Evolutionary conservation across 345 rosid genomes (phyloP).

Genomic region (Laguncularia racemosa): DNA sequence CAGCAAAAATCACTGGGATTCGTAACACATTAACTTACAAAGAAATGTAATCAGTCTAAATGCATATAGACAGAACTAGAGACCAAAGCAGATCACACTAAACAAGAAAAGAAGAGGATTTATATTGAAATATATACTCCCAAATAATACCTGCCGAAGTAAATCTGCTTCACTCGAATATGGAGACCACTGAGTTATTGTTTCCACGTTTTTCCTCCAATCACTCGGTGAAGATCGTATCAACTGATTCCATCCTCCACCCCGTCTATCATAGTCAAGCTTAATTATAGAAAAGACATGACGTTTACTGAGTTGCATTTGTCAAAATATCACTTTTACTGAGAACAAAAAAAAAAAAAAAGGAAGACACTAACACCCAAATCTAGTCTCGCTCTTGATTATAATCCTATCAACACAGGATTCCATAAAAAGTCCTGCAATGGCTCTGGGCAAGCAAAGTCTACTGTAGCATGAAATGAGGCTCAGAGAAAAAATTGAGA

Average conservation of each 20-base stretch:
- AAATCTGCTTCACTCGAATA: conserved; percentile 71
- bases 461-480: no score
- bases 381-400: not conserved
- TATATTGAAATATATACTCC: no score
- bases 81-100: not conserved
- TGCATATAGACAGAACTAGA: no score
- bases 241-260: conserved; percentile 49
- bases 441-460: no score
- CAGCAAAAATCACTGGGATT: no score
- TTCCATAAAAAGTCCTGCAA: no score
- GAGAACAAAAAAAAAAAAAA: not conserved
- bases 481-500: no score
- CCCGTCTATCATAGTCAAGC: conserved; percentile 72
- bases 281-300: conserved; percentile 7
- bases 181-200: conserved; percentile 79
- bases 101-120: not conserved
- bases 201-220: conserved; percentile 64
- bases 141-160: conserved; percentile 54
- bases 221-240: conserved; percentile 40
- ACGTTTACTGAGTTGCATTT: not conserved
- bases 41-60: no score
- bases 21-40: no score
- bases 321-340: no score
- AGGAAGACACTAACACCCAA: not conserved
- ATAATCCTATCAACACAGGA: not conserved